These are phyloP conservation scores for Vanrija pseudolonga DNA, from an alignment of 1,284 basidiomycete species.

Conservation along the genomic window DNA sequence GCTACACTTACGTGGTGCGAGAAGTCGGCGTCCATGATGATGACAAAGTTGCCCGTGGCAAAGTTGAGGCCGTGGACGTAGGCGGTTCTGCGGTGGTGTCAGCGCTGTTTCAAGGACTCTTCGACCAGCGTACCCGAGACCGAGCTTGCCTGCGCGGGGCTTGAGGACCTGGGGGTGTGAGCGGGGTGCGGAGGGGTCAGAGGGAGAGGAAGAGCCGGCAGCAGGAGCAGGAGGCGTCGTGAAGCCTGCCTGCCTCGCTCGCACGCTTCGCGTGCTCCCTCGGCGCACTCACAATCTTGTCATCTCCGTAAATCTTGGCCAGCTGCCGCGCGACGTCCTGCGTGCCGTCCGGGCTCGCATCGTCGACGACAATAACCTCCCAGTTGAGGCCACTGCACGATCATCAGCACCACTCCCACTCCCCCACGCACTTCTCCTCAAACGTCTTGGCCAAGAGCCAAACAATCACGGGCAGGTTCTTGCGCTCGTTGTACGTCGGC, in stretches of 20 bases:
- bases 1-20: constrained; percentile 72
- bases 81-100: constrained; percentile 61
- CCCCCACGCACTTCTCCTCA: constrained; percentile 61
- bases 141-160: constrained; percentile 81
- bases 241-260: not conserved
- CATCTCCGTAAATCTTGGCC: constrained; percentile 71
- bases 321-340: constrained; percentile 79
- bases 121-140: constrained; percentile 62
- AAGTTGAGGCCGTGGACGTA: constrained; percentile 87
- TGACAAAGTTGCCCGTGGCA: constrained; percentile 86
- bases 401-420: not conserved
- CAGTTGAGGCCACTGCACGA: constrained; percentile 57
- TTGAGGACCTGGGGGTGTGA: constrained; percentile 60
- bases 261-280: not conserved
- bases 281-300: constrained; percentile 63
- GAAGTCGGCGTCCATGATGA: constrained; percentile 96
- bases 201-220: too few relatives aligned
- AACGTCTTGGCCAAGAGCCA: constrained; percentile 77
- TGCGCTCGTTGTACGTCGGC: constrained; percentile 89
- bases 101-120: constrained; percentile 1
- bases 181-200: not conserved
- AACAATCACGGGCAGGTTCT: constrained; percentile 80
- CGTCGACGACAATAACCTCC: constrained; percentile 88
- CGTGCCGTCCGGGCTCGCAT: constrained; percentile 86
- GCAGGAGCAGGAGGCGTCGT: not conserved